These are phyloP conservation scores for Collariella sp. DNA, from an alignment of 495 filamentous ascomycete species.

Conservation along the genomic window DNA sequence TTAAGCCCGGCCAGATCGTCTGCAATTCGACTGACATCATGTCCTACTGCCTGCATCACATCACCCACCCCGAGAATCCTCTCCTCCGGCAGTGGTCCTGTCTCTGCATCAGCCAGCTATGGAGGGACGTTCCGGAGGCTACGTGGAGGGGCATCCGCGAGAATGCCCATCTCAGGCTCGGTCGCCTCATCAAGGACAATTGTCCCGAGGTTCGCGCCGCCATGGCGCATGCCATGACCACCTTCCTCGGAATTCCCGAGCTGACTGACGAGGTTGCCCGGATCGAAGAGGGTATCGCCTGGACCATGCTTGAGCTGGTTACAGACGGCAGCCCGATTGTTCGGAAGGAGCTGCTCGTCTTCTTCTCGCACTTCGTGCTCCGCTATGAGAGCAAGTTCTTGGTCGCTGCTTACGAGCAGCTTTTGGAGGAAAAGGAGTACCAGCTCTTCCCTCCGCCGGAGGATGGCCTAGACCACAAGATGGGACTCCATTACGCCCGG, in stretches of 20 bases:
- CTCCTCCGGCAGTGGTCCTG: constrained; percentile 93
- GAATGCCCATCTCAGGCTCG: constrained; percentile 67
- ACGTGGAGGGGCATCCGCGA: constrained; percentile 89
- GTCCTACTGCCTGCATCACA: constrained; percentile 68
- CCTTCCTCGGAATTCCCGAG: constrained; percentile 88
- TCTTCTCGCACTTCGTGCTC: constrained; percentile 84
- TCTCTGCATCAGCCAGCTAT: constrained; percentile 91
- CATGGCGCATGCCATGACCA: constrained; percentile 85
- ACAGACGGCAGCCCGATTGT: constrained; percentile 90
- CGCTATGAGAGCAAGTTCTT: constrained; percentile 89
- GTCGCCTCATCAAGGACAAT: constrained; percentile 71
- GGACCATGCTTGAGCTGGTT: constrained; percentile 75
- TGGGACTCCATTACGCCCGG: constrained; percentile 46
- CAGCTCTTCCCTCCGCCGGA: constrained; percentile 41
- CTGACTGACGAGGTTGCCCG: constrained; percentile 82
- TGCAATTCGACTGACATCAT: constrained; percentile 81
- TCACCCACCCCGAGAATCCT: constrained; percentile 78
- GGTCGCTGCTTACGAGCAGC: constrained; percentile 84
- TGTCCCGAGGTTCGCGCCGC: constrained; percentile 93
- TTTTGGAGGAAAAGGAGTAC: constrained; percentile 73
- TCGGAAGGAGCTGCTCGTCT: constrained; percentile 83
- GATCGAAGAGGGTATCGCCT: constrained; percentile 81
- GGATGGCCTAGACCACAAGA: constrained; percentile 47
- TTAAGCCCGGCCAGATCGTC: constrained; percentile 80
- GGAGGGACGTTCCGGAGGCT: constrained; percentile 80